Percentiles rank a stretch among this genome's conserved stretches.
These are phyloP conservation scores for Myriangium duriaei DNA, from an alignment of 2,329 filamentous ascomycete species.

Conservation along the genomic window DNA sequence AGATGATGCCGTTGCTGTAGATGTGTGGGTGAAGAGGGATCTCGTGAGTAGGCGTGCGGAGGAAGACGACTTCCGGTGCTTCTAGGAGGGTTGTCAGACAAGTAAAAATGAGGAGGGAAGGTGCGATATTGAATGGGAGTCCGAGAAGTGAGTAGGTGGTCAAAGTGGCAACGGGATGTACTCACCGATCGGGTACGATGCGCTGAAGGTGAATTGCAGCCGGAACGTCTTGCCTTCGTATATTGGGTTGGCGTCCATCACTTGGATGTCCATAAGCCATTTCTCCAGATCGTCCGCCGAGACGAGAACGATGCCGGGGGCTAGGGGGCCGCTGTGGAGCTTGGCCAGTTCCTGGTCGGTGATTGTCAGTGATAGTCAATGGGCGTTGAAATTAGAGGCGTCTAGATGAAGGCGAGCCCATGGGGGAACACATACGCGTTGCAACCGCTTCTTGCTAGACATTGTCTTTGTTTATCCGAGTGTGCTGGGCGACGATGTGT, in stretches of 20 bases:
- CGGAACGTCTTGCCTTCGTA: conserved; percentile 72
- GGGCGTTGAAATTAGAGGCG: conserved; percentile 2
- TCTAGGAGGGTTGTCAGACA: conserved; percentile 41
- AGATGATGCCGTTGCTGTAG: conserved; percentile 98
- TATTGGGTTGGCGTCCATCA: conserved; percentile 81
- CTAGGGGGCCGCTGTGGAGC: conserved; percentile 39
- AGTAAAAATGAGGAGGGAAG: not conserved
- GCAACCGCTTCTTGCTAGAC: conserved; percentile 28
- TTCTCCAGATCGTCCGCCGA: conserved; percentile 71
- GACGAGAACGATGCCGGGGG: conserved; percentile 63
- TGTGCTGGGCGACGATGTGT: not conserved
- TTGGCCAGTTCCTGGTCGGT: conserved; percentile 40
- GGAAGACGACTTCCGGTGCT: conserved; percentile 87
- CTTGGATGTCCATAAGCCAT: conserved; percentile 85
- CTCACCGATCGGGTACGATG: conserved; percentile 87
- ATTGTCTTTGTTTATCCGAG: conserved; percentile 6
- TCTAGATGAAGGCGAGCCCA: not conserved
- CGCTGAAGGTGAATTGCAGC: conserved; percentile 74
- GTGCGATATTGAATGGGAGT: not conserved
- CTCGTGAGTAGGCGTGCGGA: conserved; percentile 44
- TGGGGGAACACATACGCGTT: conserved; percentile 28
- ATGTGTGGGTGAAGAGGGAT: conserved; percentile 96
- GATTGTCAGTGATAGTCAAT: conserved; percentile 15
- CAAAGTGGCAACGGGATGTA: conserved; percentile 22
- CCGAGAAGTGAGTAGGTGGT: not conserved